phyloP scores from a whole-genome alignment of 805 yeast species.

The Barnettozyma siamensis region DNA sequence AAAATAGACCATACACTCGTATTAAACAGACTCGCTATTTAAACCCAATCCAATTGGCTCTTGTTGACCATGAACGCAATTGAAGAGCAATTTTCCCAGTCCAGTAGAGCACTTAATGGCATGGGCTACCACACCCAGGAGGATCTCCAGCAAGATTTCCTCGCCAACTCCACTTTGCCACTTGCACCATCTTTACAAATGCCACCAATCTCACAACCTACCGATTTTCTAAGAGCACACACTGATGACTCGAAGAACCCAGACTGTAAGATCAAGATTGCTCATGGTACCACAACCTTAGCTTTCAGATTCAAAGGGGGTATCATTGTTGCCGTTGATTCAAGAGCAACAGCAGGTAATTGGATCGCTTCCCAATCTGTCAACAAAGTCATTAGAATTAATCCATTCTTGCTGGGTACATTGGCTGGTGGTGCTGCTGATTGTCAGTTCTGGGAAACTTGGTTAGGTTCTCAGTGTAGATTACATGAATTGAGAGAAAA shows the following conservation, averaged over 20 bases:
- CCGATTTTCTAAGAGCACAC: slow-evolving; percentile 93
- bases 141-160: slow-evolving; percentile 28
- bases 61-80: slow-evolving; percentile 20
- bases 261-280: slow-evolving; percentile 91
- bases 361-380: slow-evolving; percentile 99
- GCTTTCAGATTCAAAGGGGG: slow-evolving; percentile 97
- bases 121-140: slow-evolving; percentile 28
- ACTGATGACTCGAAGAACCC: slow-evolving; percentile 93
- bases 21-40: no score
- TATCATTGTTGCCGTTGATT: slow-evolving; percentile 92
- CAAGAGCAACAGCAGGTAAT: slow-evolving; percentile 95
- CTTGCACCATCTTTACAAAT: slow-evolving; percentile 56
- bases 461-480: slow-evolving; percentile 96
- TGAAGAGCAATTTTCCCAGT: slow-evolving; percentile 18
- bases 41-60: not conserved
- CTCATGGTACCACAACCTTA: slow-evolving; percentile 98
- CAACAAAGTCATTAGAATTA: slow-evolving; percentile 93
- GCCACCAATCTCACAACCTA: slow-evolving; percentile 85
- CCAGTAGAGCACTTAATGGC: slow-evolving; percentile 9
- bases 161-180: slow-evolving; percentile 29
- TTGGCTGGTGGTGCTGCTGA: slow-evolving; percentile 99
- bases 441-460: slow-evolving; percentile 98
- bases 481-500: slow-evolving; percentile 91
- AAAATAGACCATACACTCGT: no score
- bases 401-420: slow-evolving; percentile 91